These are phyloP conservation scores for Patellaria atrata DNA, from an alignment of 495 filamentous ascomycete species.

Conservation along the genomic window DNA sequence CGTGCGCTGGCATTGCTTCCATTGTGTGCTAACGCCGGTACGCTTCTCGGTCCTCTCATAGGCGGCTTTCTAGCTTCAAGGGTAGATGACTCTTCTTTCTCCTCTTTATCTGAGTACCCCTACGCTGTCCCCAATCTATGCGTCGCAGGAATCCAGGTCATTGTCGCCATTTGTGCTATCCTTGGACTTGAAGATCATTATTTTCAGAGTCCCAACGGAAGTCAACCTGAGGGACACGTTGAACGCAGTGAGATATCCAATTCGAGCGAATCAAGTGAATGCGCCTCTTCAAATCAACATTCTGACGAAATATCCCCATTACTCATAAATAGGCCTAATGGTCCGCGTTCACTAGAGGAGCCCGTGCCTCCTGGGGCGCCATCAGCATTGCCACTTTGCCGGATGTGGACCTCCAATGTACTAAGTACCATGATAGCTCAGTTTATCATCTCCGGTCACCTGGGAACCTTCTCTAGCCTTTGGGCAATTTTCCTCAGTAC, in stretches of 20 bases:
- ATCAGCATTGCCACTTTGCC: conserved; percentile 5
- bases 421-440: conserved; percentile 6
- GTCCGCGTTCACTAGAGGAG: too few relatives aligned
- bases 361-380: too few relatives aligned
- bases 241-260: too few relatives aligned
- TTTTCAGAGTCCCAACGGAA: too few relatives aligned
- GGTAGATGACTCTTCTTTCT: background rate
- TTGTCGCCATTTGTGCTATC: conserved; percentile 1
- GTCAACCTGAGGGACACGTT: too few relatives aligned
- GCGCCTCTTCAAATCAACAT: too few relatives aligned
- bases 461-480: conserved; percentile 6
- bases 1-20: conserved; percentile 7
- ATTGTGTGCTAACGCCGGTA: conserved; percentile 5
- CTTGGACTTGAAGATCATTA: conserved; percentile 3
- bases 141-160: conserved; percentile 1
- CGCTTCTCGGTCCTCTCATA: conserved; percentile 6
- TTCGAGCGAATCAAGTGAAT: too few relatives aligned
- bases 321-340: too few relatives aligned
- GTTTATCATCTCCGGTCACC: conserved; percentile 11
- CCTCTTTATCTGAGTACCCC: background rate
- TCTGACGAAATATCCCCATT: too few relatives aligned
- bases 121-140: conserved; percentile 5
- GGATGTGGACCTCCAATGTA: conserved; percentile 10
- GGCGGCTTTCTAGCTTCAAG: conserved; percentile 7
- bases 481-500: conserved; percentile 10